Evolutionary conservation across 139 green algal genomes (phyloP).

Genomic region (Coccomyxa sp.): DNA sequence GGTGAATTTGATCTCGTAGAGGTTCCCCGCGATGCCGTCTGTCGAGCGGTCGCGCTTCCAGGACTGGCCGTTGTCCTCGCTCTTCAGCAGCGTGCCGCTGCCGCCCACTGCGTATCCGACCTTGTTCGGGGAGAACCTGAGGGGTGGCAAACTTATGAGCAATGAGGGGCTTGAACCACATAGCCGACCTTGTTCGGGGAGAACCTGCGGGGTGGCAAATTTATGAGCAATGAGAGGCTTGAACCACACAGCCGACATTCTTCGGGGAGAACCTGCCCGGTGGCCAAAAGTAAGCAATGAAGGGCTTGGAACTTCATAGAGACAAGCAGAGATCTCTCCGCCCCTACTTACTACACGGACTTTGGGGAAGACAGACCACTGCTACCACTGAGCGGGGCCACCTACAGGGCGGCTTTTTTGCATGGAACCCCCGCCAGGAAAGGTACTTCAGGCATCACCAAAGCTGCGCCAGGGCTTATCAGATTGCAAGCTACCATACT

Average conservation of each 20-base stretch:
- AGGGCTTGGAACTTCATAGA: too few relatives aligned
- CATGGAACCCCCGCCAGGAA: too few relatives aligned
- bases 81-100: conserved; percentile 89
- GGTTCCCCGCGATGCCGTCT: conserved; percentile 90
- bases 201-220: conserved; percentile 13
- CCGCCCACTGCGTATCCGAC: conserved; percentile 87
- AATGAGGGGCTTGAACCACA: too few relatives aligned
- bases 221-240: conserved; percentile 31
- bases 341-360: too few relatives aligned
- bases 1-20: conserved; percentile 92
- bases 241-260: conserved; percentile 42
- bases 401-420: too few relatives aligned
- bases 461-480: too few relatives aligned
- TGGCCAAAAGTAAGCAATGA: conserved; percentile 47
- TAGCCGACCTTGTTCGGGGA: conserved; percentile 37
- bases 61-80: conserved; percentile 81
- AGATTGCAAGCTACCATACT: too few relatives aligned
- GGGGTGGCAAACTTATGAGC: conserved; percentile 58
- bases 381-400: too few relatives aligned
- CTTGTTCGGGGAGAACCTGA: conserved; percentile 2
- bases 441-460: too few relatives aligned
- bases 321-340: too few relatives aligned
- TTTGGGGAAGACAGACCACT: too few relatives aligned
- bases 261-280: conserved; percentile 9
- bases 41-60: conserved; percentile 87